Evolutionary conservation across 1,284 basidiomycete species (phyloP), one percentile per base, ranked within the genome.

Genomic region (Puccinia polysora): DNA sequence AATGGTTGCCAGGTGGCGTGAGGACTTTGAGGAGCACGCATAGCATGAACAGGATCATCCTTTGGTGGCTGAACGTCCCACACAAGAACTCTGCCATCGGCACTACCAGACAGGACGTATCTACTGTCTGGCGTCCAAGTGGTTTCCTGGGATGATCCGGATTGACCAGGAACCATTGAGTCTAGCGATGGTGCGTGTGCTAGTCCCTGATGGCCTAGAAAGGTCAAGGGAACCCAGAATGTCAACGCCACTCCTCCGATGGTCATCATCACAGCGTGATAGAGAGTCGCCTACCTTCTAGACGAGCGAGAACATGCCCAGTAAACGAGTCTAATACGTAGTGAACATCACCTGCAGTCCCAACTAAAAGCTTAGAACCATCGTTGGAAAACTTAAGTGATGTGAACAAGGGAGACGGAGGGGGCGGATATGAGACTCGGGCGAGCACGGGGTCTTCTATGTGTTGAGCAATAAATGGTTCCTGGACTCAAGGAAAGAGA

Each of bases 51-150:
- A 38, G 55, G 67, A 36, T 70, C 67, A 36, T 70, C 58, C n/a
- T 60, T 62, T 10, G 67, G 67, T 32, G 67, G 67, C 47, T 70
- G 67, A 28, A 70, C 56, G 52, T 70, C 67, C 67, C 67, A 70
- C 1, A 70, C 67, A 62, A 62, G 28, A n/a, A 70, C 45, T 32
- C 50, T 70, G 7, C 67, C 67, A 52, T 70, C 58, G 20, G 56
- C 56, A 32, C 56, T 60, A 34, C 83, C 82, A 2, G 80, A 85
- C 2, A 95, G 79, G 28, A 96, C 84, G 77, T 85, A 97, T 77
- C 89, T 89, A 79, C 90, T 91, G 79, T 97, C 93, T 0, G 91
- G 89, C 1, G 90, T 92, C 90, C 91, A 97, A 18, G 84, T 85
- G 1, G 93, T 87, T 81, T 96, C 94, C 79, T 95, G 91, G 1